phyloP scores from a whole-genome alignment of 192 early-diverging fungal species.

The Coemansia sp. region DNA sequence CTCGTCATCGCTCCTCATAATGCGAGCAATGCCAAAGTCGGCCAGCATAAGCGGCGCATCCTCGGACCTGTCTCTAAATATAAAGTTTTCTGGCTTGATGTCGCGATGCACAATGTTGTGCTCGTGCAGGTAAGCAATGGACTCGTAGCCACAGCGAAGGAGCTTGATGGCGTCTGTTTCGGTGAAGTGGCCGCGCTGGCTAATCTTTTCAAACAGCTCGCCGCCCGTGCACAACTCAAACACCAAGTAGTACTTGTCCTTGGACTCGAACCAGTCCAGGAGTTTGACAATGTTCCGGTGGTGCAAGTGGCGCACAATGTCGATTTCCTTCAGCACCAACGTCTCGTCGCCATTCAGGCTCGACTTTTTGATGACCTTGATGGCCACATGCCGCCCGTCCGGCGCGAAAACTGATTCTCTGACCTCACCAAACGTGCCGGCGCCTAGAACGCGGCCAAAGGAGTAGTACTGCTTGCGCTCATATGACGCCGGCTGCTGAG shows the following conservation, averaged over 20 bases:
- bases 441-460: constrained; percentile 59
- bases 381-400: constrained; percentile 74
- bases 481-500: constrained; percentile 55
- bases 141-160: constrained; percentile 67
- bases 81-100: constrained; percentile 84
- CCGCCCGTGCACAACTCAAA: constrained; percentile 81
- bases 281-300: constrained; percentile 88
- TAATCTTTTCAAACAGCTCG: constrained; percentile 83
- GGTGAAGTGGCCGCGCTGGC: constrained; percentile 71
- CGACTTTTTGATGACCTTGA: constrained; percentile 90
- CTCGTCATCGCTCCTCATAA: constrained; percentile 59
- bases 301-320: constrained; percentile 74
- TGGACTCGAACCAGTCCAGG: constrained; percentile 66
- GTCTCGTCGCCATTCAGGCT: constrained; percentile 74
- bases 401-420: constrained; percentile 61
- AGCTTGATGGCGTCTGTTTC: constrained; percentile 77
- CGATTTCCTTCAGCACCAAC: constrained; percentile 90
- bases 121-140: constrained; percentile 79
- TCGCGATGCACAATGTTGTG: constrained; percentile 84
- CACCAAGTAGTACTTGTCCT: constrained; percentile 71
- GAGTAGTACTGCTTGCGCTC: constrained; percentile 66
- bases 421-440: constrained; percentile 73
- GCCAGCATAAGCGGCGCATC: constrained; percentile 76
- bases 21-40: constrained; percentile 82
- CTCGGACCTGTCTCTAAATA: constrained; percentile 61